Evolutionary conservation across 306 rosid species (phyloP), one percentile per base, ranked within the genome.

Genomic region (Cucurbita pepo): DNA sequence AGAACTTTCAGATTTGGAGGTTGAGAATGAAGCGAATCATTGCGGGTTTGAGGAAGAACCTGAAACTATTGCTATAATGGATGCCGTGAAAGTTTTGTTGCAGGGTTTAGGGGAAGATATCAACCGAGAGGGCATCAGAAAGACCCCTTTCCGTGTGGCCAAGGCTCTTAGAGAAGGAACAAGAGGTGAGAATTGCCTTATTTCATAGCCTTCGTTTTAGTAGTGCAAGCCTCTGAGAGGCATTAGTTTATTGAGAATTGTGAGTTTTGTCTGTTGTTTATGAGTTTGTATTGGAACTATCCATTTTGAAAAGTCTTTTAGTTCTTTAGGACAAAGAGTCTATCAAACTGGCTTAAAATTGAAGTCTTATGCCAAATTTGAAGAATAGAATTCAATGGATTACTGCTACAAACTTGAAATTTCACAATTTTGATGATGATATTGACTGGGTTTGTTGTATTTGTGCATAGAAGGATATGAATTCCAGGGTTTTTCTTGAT

Each of bases 111-210:
- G 91, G 16, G 97, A 95, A 75, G 97, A 95, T 79, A 70, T 86
- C 47, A 84, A 88, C 76, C 84, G 99, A 73, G 97, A 95, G 76
- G 97, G 99, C 69, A 64, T 95, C 52, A 80, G 75, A 75, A 95
- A 89, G 82, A 95, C 96, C 25, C 99, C 99, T 56, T 82, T 85
- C 72, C 96, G 96, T 44, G 97, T 95, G 74, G 97, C 99, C 18
- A 91, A 95, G 80, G 95, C 99, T 54, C 92, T 95, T 56, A 80
- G 89, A 62, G 91, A 95, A 79, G 99, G 99, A 82, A 95, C 99
- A 22, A 88, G 73, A 84, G 99, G 99, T 94, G 8, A 63, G 51
- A 38, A 43, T 62, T 62, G 25, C 73, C 13, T 76, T 45, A 58
- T 4, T 21, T 8, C 52, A 52, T 61, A 4, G 21, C 12, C 10